A percentile compares a stretch with the other conserved stretches of the same genome.
These are phyloP conservation scores for Suillus plorans DNA, from an alignment of 768 basidiomycete genomes.

Conservation along the genomic window DNA sequence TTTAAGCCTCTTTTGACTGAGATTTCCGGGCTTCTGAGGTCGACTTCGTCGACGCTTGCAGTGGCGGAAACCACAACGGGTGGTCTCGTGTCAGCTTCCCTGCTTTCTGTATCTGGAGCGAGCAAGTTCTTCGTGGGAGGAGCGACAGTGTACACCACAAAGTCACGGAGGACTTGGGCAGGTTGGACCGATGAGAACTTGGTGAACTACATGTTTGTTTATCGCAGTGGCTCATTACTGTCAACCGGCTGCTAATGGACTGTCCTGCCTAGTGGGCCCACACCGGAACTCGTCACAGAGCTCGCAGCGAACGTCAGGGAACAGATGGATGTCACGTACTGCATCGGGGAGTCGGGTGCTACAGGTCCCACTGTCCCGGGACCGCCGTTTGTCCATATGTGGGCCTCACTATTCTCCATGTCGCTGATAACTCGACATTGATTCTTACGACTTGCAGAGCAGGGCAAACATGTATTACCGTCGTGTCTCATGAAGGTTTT, in stretches of 20 bases:
- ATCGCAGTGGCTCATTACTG: neutral
- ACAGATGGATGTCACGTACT: constrained; percentile 16
- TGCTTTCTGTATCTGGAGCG: constrained; percentile 19
- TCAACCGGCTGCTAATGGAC: neutral
- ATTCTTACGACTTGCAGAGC: constrained; percentile 3
- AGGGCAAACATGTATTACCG: constrained; percentile 11
- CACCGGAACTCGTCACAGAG: constrained; percentile 15
- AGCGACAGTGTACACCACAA: constrained; percentile 17
- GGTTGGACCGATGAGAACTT: constrained; percentile 20
- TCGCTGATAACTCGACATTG: neutral
- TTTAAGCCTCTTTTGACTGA: constrained; percentile 13
- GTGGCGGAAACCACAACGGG: constrained; percentile 22
- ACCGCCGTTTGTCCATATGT: constrained; percentile 12
- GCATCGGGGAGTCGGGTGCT: constrained; percentile 20
- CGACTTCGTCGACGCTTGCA: constrained; percentile 14
- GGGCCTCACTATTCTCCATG: neutral
- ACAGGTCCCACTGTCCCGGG: constrained; percentile 18
- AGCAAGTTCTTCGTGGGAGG: constrained; percentile 19
- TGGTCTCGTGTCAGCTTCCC: constrained; percentile 20
- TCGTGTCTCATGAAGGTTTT: constrained; percentile 12
- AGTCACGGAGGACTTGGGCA: constrained; percentile 15
- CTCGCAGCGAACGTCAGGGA: constrained; percentile 16
- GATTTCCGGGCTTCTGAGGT: constrained; percentile 16
- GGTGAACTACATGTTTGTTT: constrained; percentile 16
- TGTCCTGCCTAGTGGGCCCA: constrained; percentile 15